These are phyloP conservation scores for Pseudonitzschia pungens DNA, from an alignment of 108 stramenopile species.

Conservation along the genomic window DNA sequence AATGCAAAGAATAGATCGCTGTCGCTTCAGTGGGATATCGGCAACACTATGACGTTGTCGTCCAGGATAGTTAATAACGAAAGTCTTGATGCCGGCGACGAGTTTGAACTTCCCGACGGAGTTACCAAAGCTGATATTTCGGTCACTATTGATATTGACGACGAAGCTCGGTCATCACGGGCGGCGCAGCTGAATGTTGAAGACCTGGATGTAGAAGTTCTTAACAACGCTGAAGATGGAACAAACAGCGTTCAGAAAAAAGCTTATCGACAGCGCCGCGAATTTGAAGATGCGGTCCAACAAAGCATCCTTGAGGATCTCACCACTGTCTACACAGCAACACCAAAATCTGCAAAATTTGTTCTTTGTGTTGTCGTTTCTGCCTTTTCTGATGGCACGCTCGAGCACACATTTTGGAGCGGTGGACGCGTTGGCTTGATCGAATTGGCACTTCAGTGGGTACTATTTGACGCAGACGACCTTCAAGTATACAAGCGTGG, in stretches of 20 bases:
- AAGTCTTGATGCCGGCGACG: background rate
- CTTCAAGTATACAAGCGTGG: conserved; percentile 20
- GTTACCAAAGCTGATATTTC: conserved; percentile 21
- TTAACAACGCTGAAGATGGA: background rate
- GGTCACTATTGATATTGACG: conserved; percentile 27
- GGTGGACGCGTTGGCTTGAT: conserved; percentile 15
- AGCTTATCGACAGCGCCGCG: background rate
- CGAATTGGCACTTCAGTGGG: conserved; percentile 22
- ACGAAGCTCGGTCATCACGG: conserved; percentile 2
- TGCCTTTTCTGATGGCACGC: conserved; percentile 17
- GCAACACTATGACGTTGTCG: background rate
- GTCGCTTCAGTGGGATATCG: background rate
- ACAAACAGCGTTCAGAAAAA: background rate
- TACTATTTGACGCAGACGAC: conserved; percentile 29
- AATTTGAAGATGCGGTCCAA: conserved; percentile 15
- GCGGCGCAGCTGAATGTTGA: background rate
- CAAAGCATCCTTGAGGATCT: conserved; percentile 21
- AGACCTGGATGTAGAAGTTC: background rate
- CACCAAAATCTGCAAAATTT: conserved; percentile 19
- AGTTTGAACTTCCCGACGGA: background rate
- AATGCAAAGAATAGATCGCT: background rate
- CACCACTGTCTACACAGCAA: conserved; percentile 17
- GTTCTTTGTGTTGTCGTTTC: conserved; percentile 22
- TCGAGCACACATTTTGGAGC: conserved; percentile 7
- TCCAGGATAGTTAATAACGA: background rate